Evolutionary conservation across 2,329 filamentous ascomycete genomes (phyloP).

Genomic region (Colletotrichum kahawae): DNA sequence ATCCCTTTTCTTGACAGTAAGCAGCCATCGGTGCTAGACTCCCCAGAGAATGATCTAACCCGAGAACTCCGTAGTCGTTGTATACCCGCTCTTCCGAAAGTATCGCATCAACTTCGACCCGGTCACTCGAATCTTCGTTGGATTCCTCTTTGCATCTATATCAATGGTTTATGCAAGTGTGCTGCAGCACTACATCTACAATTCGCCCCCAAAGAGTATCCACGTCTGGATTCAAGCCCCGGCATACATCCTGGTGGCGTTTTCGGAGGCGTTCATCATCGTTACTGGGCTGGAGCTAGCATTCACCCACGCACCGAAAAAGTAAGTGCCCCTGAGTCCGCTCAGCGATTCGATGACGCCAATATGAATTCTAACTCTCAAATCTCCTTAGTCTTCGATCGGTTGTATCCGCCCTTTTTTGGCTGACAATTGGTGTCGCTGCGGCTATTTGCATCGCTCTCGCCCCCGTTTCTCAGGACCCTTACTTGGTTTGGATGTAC

Average conservation of each 20-base stretch:
- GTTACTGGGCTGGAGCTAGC: slow-evolving; percentile 76
- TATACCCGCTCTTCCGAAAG: slow-evolving; percentile 26
- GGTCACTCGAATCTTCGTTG: slow-evolving; percentile 25
- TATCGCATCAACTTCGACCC: slow-evolving; percentile 26
- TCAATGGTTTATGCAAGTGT: slow-evolving; percentile 29
- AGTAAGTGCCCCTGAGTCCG: slow-evolving; percentile 54
- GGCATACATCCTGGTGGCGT: slow-evolving; percentile 61
- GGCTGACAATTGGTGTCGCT: slow-evolving; percentile 60
- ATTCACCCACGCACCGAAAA: slow-evolving; percentile 70
- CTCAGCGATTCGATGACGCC: slow-evolving; percentile 59
- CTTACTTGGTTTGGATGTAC: slow-evolving; percentile 72
- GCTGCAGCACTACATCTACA: slow-evolving; percentile 26
- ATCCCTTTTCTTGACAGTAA: slow-evolving; percentile 31
- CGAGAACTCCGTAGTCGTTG: not conserved
- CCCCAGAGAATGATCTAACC: not conserved
- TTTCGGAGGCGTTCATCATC: slow-evolving; percentile 67
- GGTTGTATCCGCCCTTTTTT: slow-evolving; percentile 25
- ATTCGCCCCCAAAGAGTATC: slow-evolving; percentile 36
- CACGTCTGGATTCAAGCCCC: slow-evolving; percentile 60
- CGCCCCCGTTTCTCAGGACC: slow-evolving; percentile 67
- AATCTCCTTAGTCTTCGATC: slow-evolving; percentile 1
- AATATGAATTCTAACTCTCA: slow-evolving; percentile 33
- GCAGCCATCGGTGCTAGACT: not conserved
- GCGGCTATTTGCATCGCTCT: slow-evolving; percentile 53
- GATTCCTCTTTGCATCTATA: slow-evolving; percentile 26